phyloP scores from a whole-genome alignment of 495 filamentous ascomycete genomes.

The Saxispiralis lemnorum region DNA sequence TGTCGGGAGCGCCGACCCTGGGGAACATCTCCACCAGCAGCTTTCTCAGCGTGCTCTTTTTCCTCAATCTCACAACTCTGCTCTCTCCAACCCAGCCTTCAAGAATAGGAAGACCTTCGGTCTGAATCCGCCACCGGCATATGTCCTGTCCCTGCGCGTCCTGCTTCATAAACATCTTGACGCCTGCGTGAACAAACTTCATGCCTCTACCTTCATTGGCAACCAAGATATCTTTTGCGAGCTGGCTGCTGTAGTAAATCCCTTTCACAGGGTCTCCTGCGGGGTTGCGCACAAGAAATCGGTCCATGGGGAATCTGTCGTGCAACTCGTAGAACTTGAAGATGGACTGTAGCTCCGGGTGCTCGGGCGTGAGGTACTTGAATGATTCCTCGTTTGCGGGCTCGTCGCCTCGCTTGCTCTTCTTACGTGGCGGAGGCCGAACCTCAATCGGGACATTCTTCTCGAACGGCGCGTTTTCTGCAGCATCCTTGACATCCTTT shows the following conservation, averaged over 20 bases:
- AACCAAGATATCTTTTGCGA: slow-evolving; percentile 63
- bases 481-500: slow-evolving; percentile 13
- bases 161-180: slow-evolving; percentile 97
- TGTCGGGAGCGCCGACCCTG: slow-evolving; percentile 38
- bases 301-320: slow-evolving; percentile 63
- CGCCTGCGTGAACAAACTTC: slow-evolving; percentile 89
- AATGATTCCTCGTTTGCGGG: slow-evolving; percentile 63
- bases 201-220: slow-evolving; percentile 75
- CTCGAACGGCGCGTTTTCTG: slow-evolving; percentile 7
- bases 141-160: slow-evolving; percentile 70
- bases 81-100: slow-evolving; percentile 73
- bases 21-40: slow-evolving; percentile 93
- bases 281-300: slow-evolving; percentile 91
- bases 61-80: slow-evolving; percentile 53
- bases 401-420: slow-evolving; percentile 12
- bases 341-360: slow-evolving; percentile 57
- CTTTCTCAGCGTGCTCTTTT: slow-evolving; percentile 55
- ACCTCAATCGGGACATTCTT: neutral
- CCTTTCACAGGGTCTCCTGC: slow-evolving; percentile 64
- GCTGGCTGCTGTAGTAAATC: slow-evolving; percentile 84
- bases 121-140: slow-evolving; percentile 88
- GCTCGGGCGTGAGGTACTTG: slow-evolving; percentile 59
- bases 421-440: slow-evolving; percentile 18
- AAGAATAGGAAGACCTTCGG: slow-evolving; percentile 71
- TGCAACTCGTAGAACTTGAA: slow-evolving; percentile 68